phyloP scores from a whole-genome alignment of 371 early-diverging fungal species.

The Blakeslea trispora region DNA sequence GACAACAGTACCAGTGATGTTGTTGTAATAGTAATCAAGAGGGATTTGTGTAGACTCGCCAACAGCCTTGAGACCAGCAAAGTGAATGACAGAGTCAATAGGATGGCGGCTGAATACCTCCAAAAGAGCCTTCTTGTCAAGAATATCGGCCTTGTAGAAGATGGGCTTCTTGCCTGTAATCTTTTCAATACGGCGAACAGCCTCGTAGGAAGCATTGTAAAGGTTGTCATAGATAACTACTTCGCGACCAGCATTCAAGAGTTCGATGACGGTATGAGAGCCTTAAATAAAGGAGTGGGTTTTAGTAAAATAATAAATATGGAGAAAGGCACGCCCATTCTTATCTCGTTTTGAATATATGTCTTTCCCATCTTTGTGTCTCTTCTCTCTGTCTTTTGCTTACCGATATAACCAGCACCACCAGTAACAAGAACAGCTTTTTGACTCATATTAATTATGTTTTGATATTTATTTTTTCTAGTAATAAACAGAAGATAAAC shows the following conservation, averaged over 20 bases:
- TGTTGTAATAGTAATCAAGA: slow-evolving; percentile 85
- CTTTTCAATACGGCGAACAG: slow-evolving; percentile 68
- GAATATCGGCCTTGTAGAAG: slow-evolving; percentile 75
- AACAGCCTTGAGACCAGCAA: slow-evolving; percentile 84
- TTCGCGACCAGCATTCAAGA: slow-evolving; percentile 65
- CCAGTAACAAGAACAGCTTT: slow-evolving; percentile 52
- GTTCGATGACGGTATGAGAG: slow-evolving; percentile 88
- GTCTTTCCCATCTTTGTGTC: no score
- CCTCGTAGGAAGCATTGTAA: slow-evolving; percentile 73
- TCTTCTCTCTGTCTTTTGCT: neutral
- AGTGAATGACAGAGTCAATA: slow-evolving; percentile 75
- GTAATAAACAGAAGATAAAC: slow-evolving; percentile 1
- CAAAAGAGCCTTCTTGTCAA: slow-evolving; percentile 61
- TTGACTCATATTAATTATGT: slow-evolving; percentile 24
- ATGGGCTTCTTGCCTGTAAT: slow-evolving; percentile 59
- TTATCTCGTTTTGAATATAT: neutral
- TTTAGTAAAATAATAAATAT: neutral
- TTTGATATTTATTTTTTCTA: neutral
- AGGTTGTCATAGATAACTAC: slow-evolving; percentile 88
- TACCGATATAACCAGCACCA: slow-evolving; percentile 62
- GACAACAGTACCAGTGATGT: slow-evolving; percentile 71
- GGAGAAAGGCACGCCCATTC: neutral
- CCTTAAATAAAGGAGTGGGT: slow-evolving; percentile 52
- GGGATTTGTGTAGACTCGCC: slow-evolving; percentile 82
- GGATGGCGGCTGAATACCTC: slow-evolving; percentile 66